Conservation (phyloP, 1,284 basidiomycete genomes). For the Agroathelia rolfsii region DNA sequence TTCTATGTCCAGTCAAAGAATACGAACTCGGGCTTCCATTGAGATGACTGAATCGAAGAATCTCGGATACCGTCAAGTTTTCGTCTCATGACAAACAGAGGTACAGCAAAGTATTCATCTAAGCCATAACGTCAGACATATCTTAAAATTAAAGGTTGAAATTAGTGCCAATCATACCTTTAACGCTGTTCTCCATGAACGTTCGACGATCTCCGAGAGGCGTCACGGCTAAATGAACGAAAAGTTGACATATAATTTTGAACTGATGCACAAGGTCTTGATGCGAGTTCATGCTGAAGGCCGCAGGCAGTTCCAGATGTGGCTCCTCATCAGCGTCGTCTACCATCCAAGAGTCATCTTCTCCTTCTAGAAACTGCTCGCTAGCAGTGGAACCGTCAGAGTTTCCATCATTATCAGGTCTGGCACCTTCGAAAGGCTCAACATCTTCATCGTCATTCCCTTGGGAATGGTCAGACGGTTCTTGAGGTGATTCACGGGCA, state of each 20-base stretch:
- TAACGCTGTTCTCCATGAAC: constrained; percentile 44
- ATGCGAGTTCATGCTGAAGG: constrained; percentile 70
- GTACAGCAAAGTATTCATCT: constrained; percentile 65
- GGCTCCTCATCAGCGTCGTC: constrained; percentile 49
- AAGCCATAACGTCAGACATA: constrained; percentile 21
- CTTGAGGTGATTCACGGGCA: constrained; percentile 24
- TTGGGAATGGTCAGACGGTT: too few species aligned
- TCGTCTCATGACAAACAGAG: constrained; percentile 49
- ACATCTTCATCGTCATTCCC: constrained; percentile 15
- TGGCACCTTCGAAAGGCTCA: constrained; percentile 22
- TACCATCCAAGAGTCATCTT: constrained; percentile 57
- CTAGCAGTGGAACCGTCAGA: constrained; percentile 9
- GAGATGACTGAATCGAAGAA: constrained; percentile 66
- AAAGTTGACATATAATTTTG: constrained; percentile 79
- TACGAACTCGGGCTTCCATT: constrained; percentile 69
- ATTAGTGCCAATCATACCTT: constrained; percentile 29
- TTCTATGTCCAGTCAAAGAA: too few species aligned
- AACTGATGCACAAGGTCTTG: constrained; percentile 70
- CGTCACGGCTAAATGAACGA: constrained; percentile 68
- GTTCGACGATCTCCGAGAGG: constrained; percentile 37
- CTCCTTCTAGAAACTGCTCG: constrained; percentile 22
- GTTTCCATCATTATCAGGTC: constrained; percentile 17
- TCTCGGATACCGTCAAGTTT: constrained; percentile 60
- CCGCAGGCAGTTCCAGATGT: constrained; percentile 46
- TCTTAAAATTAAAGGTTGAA: constrained; percentile 8